phyloP scores from a whole-genome alignment of 352 stramenopile species.

The Nothophytophthora sp. region DNA sequence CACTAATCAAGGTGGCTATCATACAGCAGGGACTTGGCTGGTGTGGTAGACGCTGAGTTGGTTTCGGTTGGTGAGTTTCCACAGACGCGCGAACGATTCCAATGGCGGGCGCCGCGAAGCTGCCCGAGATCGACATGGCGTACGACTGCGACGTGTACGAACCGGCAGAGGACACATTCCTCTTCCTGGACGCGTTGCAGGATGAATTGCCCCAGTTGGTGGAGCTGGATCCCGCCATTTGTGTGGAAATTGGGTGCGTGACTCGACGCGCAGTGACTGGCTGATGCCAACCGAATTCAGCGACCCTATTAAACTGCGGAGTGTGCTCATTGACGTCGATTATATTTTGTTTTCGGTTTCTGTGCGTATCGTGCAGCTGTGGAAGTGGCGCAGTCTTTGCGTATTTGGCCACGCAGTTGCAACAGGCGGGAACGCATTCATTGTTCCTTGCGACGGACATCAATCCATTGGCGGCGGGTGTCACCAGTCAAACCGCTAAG shows the following conservation, averaged over 20 bases:
- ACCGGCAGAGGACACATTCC: constrained; percentile 97
- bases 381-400: constrained; percentile 68
- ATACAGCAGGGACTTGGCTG: neutral
- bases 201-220: constrained; percentile 75
- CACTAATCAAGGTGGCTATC: too few relatives aligned
- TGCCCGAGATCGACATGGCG: constrained; percentile 75
- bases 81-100: too few relatives aligned
- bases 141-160: constrained; percentile 95
- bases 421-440: constrained; percentile 47
- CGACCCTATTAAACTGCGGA: neutral
- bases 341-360: neutral
- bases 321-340: neutral
- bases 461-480: constrained; percentile 87
- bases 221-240: constrained; percentile 64
- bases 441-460: constrained; percentile 93
- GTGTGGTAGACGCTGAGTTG: neutral
- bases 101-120: constrained; percentile 13
- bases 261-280: neutral
- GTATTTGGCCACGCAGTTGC: constrained; percentile 80
- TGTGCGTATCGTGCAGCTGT: constrained; percentile 27
- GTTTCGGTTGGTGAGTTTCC: too few relatives aligned
- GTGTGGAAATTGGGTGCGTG: constrained; percentile 88
- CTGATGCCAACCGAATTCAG: neutral
- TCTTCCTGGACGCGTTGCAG: constrained; percentile 96
- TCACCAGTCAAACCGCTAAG: constrained; percentile 82